Conservation (phyloP, 1,284 basidiomycete genomes). For the Naganishia sp. region DNA sequence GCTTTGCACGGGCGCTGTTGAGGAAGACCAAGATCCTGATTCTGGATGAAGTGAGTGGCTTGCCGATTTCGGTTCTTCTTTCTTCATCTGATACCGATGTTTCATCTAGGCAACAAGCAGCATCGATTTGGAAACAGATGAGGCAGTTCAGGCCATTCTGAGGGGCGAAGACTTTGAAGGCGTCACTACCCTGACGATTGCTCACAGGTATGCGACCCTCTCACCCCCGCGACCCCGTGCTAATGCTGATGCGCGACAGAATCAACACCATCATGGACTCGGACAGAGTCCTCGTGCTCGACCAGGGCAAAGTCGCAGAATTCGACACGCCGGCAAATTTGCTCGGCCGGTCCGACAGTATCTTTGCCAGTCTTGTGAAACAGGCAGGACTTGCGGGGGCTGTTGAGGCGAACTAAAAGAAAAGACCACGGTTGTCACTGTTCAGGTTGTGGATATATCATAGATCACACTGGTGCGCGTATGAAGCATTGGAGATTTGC, state of each 20-base stretch:
- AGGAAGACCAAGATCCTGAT: conserved; percentile 83
- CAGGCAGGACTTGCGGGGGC: conserved; percentile 37
- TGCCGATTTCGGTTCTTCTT: background rate
- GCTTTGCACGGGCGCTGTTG: conserved; percentile 76
- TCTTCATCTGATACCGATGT: background rate
- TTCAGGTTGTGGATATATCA: too few relatives aligned
- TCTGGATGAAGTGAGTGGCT: conserved; percentile 71
- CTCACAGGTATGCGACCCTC: conserved; percentile 55
- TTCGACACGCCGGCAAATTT: conserved; percentile 70
- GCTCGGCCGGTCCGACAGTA: conserved; percentile 58
- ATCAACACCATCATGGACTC: conserved; percentile 89
- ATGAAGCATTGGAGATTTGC: too few relatives aligned
- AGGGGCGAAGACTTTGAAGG: conserved; percentile 54
- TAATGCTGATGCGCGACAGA: conserved; percentile 59
- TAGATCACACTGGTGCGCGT: too few relatives aligned
- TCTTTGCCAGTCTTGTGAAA: conserved; percentile 47
- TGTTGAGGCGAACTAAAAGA: too few relatives aligned
- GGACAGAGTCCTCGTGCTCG: conserved; percentile 79
- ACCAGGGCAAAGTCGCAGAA: conserved; percentile 71
- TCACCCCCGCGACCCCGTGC: background rate
- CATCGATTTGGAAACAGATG: conserved; percentile 87
- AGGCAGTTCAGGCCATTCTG: conserved; percentile 57
- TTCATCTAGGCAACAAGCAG: conserved; percentile 43
- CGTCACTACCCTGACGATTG: conserved; percentile 81
- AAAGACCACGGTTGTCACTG: too few relatives aligned